phyloP scores from a whole-genome alignment of 2,329 filamentous ascomycete species.

The Exophiala sp. region DNA sequence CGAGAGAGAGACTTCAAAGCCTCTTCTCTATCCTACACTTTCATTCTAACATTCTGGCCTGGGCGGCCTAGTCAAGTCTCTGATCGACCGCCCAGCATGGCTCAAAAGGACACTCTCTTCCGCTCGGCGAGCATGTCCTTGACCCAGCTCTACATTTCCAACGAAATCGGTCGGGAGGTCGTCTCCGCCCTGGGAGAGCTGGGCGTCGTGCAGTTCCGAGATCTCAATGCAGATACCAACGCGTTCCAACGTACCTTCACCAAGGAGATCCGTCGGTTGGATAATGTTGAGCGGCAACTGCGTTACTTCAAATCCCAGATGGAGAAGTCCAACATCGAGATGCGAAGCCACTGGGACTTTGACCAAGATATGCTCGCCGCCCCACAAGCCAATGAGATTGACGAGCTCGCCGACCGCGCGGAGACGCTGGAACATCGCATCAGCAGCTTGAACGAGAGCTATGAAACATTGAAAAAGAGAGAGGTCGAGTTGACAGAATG shows the following conservation, averaged over 20 bases:
- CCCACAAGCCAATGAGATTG: conserved; percentile 89
- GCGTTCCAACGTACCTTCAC: conserved; percentile 97
- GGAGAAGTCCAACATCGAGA: conserved; percentile 80
- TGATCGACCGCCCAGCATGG: conserved; percentile 43
- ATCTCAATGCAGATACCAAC: conserved; percentile 89
- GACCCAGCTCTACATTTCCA: conserved; percentile 98
- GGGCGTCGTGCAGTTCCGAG: conserved; percentile 91
- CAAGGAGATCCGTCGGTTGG: conserved; percentile 90
- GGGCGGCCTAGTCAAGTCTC: conserved; percentile 23
- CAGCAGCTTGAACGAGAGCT: conserved; percentile 89
- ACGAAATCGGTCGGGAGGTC: conserved; percentile 96
- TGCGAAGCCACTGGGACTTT: conserved; percentile 88
- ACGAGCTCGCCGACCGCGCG: conserved; percentile 86
- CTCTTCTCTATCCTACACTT: conserved; percentile 1
- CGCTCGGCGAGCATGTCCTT: conserved; percentile 99
- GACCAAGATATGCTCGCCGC: conserved; percentile 70
- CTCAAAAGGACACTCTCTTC: conserved; percentile 85
- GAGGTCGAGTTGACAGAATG: conserved; percentile 96
- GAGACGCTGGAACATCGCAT: conserved; percentile 89
- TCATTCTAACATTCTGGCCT: conserved; percentile 15
- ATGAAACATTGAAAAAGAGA: conserved; percentile 95
- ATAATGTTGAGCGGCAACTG: conserved; percentile 96
- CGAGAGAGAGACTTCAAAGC: conserved; percentile 14
- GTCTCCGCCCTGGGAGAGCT: conserved; percentile 94
- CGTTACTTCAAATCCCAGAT: conserved; percentile 94